Conservation (phyloP, 257 asterid genomes). For the Marsdenia floribunda region DNA sequence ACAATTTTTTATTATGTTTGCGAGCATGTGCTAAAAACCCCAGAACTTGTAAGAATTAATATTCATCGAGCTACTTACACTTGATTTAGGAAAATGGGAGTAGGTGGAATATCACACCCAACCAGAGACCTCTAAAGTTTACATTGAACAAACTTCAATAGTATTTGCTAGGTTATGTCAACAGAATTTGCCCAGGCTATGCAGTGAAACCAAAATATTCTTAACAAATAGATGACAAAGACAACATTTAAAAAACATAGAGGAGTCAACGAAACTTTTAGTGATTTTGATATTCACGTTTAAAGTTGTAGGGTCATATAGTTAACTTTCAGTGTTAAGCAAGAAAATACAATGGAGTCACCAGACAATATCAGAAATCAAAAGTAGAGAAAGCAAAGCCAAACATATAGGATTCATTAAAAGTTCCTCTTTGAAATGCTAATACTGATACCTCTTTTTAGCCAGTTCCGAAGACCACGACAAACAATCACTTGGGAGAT, state of each 20-base stretch:
- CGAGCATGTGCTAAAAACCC: neutral
- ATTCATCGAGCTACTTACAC: neutral
- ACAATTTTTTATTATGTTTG: neutral
- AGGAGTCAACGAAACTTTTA: neutral
- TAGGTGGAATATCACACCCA: neutral
- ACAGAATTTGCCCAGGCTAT: too few species aligned
- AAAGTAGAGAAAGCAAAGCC: neutral
- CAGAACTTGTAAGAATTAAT: neutral
- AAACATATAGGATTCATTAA: slow-evolving; percentile 92
- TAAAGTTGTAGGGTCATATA: neutral
- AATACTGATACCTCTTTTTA: slow-evolving; percentile 80
- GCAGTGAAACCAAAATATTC: neutral
- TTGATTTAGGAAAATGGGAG: neutral
- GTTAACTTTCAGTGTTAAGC: neutral
- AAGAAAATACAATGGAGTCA: neutral
- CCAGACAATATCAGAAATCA: neutral
- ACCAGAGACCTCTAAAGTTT: neutral
- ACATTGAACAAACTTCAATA: neutral
- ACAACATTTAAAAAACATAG: neutral
- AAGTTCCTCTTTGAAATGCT: slow-evolving; percentile 82
- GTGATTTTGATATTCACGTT: neutral
- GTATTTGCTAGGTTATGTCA: too few species aligned
- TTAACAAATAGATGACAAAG: neutral
- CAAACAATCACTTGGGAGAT: slow-evolving; percentile 70
- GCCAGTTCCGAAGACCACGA: slow-evolving; percentile 81